phyloP scores from a whole-genome alignment of 192 early-diverging fungal genomes.

The Coemansia sp. region DNA sequence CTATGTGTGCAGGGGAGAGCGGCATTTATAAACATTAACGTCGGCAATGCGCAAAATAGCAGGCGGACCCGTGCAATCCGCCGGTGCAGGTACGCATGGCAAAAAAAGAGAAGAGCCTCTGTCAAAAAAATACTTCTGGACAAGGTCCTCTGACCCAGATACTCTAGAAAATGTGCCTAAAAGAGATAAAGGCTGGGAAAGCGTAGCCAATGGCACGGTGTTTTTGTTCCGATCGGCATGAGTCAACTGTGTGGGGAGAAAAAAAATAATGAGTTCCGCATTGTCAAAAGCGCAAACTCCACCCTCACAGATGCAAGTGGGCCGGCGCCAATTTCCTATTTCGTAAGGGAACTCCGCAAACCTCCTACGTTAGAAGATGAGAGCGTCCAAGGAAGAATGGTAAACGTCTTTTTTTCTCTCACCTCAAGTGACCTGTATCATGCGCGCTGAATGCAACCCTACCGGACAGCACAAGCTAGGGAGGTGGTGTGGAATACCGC shows the following conservation, averaged over 20 bases:
- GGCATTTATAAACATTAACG: conserved; percentile 4
- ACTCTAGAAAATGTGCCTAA: background rate
- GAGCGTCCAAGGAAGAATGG: background rate
- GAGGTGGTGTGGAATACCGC: background rate
- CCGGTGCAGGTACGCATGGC: background rate
- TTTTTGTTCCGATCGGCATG: conserved; percentile 1
- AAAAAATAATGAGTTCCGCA: background rate
- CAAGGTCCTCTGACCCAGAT: background rate
- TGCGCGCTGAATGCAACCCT: background rate
- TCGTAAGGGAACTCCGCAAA: conserved; percentile 9
- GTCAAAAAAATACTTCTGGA: background rate
- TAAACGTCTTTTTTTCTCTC: background rate
- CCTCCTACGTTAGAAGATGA: background rate
- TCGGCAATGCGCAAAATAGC: background rate
- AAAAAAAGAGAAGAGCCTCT: background rate
- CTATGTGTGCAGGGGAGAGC: background rate
- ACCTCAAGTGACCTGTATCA: background rate
- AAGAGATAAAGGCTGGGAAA: background rate
- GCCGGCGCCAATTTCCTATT: conserved; percentile 8
- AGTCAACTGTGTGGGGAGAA: background rate
- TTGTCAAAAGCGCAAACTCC: background rate
- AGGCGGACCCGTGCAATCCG: background rate
- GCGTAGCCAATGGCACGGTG: background rate
- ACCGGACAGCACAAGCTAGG: background rate
- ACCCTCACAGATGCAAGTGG: conserved; percentile 1